Base-by-base conservation (phyloP, 345 rosid species). In the Salix caprea region DNA sequence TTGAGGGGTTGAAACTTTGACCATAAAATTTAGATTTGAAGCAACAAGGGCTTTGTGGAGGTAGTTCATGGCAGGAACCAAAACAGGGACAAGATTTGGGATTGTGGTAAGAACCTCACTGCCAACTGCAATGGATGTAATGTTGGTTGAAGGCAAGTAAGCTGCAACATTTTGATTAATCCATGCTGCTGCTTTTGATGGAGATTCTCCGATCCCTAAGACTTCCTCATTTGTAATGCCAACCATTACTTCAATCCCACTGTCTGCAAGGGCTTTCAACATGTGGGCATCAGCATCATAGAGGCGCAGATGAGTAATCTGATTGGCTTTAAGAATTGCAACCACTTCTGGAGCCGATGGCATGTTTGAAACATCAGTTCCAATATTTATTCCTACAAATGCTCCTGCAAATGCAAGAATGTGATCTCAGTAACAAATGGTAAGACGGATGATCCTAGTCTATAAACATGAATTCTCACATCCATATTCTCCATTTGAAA, bases 111-210 rank as follows among this genome's bases (percentile, higher is more conserved):
- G 93, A 83, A 96, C 93, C 85, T 96, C 97, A 42, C 94, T 96
- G 71, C 99, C 99, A 46, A 96, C 98, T 9, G 98, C 94, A 78
- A 96, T 88, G 76, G 95, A 92, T 13, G 99, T 90, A 50, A 96
- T 94, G 73, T 94, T 96, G 65, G 99, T 96, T 4, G 90, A 83
- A 77, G 99, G 98, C 67, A 92, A 40, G 77, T 96, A 92, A 60
- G 96, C 71, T 1, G 90, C 97, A 8, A 96, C 92, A 70, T 96
- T 96, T 78, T 87, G 89, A 80, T 89, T 92, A 24, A 94, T 71
- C 99, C 99, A 96, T 19, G 84, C 85, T 37, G 98, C 99, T 13
- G 98, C 99, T 12, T 90, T 56, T 10, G 98, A 85, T 34, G 97
- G 86, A 65, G 85, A 87, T 87, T 92, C 84, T 10, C 99, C 98